phyloP scores from a whole-genome alignment of 2,329 filamentous ascomycete genomes.

The Phoma herbarum region DNA sequence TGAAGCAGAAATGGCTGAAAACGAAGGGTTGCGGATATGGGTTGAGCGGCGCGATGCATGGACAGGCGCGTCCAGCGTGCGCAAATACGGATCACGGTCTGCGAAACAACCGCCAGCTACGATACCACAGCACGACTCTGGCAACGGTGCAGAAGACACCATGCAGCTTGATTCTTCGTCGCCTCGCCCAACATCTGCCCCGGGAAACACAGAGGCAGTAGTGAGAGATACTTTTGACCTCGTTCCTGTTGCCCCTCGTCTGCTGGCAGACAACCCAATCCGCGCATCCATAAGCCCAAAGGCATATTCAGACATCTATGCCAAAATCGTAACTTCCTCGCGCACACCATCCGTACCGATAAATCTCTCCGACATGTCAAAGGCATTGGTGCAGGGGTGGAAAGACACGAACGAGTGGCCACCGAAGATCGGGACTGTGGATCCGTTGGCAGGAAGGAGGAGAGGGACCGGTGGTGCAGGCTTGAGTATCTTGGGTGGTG shows the following conservation, averaged over 20 bases:
- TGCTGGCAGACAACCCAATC: constrained; percentile 78
- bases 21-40: constrained; percentile 83
- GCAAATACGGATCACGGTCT: constrained; percentile 41
- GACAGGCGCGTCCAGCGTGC: constrained; percentile 73
- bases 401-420: constrained; percentile 95
- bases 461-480: constrained; percentile 22
- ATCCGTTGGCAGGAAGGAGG: constrained; percentile 56
- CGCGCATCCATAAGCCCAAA: constrained; percentile 77
- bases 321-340: constrained; percentile 82
- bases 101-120: constrained; percentile 1
- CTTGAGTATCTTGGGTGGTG: background rate
- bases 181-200: background rate
- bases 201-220: background rate
- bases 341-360: constrained; percentile 87
- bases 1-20: constrained; percentile 68
- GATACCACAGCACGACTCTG: constrained; percentile 9
- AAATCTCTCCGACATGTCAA: constrained; percentile 82
- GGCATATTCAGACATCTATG: constrained; percentile 84
- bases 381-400: constrained; percentile 87
- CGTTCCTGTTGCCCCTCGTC: constrained; percentile 75
- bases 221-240: constrained; percentile 50
- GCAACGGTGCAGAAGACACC: constrained; percentile 6
- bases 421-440: constrained; percentile 64
- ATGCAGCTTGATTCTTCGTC: constrained; percentile 2
- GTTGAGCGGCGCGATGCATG: constrained; percentile 80